A percentile compares a stretch with the other conserved stretches of the same genome.
Evolutionary conservation across 805 yeast genomes (phyloP).

Genomic region (Suhomyces sp.): DNA sequence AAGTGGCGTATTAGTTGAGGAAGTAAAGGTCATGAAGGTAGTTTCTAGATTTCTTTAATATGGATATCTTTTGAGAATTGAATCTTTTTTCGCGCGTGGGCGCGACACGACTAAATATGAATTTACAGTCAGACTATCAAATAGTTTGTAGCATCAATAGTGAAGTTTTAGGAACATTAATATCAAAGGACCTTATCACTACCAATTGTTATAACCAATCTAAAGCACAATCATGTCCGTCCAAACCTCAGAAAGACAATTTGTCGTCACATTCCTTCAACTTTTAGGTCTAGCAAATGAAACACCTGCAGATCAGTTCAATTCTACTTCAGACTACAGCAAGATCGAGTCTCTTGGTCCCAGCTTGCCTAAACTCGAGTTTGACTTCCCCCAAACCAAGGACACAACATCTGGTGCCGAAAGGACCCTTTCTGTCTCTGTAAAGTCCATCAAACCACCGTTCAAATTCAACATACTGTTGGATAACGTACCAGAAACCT

Average conservation of each 20-base stretch:
- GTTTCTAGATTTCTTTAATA: too few species aligned
- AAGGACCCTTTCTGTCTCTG: conserved; percentile 25
- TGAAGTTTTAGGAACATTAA: too few species aligned
- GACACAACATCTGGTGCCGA: conserved; percentile 4
- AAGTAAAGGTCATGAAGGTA: too few species aligned
- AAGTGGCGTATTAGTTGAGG: too few species aligned
- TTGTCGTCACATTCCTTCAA: conserved; percentile 49
- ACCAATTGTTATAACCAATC: too few species aligned
- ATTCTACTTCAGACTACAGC: conserved; percentile 29
- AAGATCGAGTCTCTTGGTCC: conserved; percentile 42
- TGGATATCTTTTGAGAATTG: too few species aligned
- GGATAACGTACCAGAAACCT: conserved; percentile 20
- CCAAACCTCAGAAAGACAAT: conserved; percentile 49
- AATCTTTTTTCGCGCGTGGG: too few species aligned
- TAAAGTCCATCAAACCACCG: conserved; percentile 74
- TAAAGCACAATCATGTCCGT: too few species aligned
- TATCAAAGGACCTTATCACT: too few species aligned
- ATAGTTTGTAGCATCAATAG: too few species aligned
- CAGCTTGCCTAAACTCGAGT: conserved; percentile 47
- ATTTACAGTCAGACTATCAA: too few species aligned
- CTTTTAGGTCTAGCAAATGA: conserved; percentile 46
- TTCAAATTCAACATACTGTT: conserved; percentile 48
- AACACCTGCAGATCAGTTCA: conserved; percentile 31
- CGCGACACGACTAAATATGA: too few species aligned
- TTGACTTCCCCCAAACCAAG: conserved; percentile 25